Evolutionary conservation across 306 rosid genomes (phyloP), one percentile per base, ranked within the genome.

Genomic region (Cucumis hystrix): DNA sequence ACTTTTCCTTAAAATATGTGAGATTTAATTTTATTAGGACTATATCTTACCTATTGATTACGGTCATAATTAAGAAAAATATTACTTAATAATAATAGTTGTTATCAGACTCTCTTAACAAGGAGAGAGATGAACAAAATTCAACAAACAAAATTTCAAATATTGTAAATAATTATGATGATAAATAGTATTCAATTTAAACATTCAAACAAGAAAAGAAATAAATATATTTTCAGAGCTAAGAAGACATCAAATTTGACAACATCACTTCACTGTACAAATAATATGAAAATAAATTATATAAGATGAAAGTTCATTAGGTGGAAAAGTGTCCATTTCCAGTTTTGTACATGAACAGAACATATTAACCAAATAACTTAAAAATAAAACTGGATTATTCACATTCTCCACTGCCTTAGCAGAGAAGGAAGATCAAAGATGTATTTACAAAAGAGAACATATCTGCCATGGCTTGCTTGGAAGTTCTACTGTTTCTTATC

Each of bases 301-400:
- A 41, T 41, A 37, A 37, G 10, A 39, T n/a, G 21, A 15, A 41
- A 21, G 6, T 10, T 68, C 74, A 71, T 13, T 25, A 23, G 4
- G 23, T 25, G 40, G 40, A 43, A 71, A n/a, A 73, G 47, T 28
- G 52, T 73, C 77, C 77, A 52, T 51, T 45, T 72, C 77, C 77
- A 73, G 77, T 52, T 52, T 51, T 33, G 63, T 16, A 51, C 49
- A 73, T 51, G 14, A 73, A 30, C 41, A 17, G 47, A 52, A 18
- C 72, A 65, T 15, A 51, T 9, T 9, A 16, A 52, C 43, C 47
- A 52, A 73, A 73, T 73, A 30, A 73, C 74, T 67, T 67, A 66
- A 61, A 16, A 28, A 52, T 33, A 33, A 33, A 66, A n/a, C 63
- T 52, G 78, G 55, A 75, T 30, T 52, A 66, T 16, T 58, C 63